phyloP scores from a whole-genome alignment of 805 yeast species.

The Cyberlindnera mrakii region DNA sequence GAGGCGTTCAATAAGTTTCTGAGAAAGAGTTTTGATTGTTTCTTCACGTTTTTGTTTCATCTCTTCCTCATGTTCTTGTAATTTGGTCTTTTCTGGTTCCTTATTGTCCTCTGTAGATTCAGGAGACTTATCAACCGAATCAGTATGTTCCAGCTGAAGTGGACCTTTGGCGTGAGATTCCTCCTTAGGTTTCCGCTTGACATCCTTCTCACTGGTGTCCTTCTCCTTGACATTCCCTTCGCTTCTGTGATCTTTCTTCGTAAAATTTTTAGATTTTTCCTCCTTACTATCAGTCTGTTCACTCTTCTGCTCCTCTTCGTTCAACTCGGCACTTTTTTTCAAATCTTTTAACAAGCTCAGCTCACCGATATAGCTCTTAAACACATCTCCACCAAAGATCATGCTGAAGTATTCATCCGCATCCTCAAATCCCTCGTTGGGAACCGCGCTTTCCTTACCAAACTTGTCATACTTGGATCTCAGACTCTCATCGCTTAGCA shows the following conservation, averaged over 20 bases:
- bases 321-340: constrained; percentile 51
- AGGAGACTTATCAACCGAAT: background rate
- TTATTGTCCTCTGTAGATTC: constrained; percentile 18
- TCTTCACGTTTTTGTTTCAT: constrained; percentile 60
- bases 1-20: constrained; percentile 50
- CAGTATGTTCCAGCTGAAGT: constrained; percentile 6
- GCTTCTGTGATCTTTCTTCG: constrained; percentile 4
- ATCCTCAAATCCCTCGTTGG: constrained; percentile 66
- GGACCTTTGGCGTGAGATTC: constrained; percentile 1
- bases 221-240: constrained; percentile 22
- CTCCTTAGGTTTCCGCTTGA: background rate
- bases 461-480: constrained; percentile 66
- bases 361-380: constrained; percentile 84
- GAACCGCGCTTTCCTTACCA: constrained; percentile 69
- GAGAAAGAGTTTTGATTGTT: constrained; percentile 54
- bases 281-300: constrained; percentile 33
- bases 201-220: constrained; percentile 8
- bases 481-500: constrained; percentile 56
- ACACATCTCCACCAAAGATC: constrained; percentile 88
- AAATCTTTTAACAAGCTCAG: constrained; percentile 71
- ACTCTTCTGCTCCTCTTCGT: constrained; percentile 30
- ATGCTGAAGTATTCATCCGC: constrained; percentile 64
- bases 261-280: constrained; percentile 21
- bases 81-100: constrained; percentile 32
- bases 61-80: constrained; percentile 71